Base-by-base conservation (phyloP, 768 basidiomycete species). In the Trametes elegans region DNA sequence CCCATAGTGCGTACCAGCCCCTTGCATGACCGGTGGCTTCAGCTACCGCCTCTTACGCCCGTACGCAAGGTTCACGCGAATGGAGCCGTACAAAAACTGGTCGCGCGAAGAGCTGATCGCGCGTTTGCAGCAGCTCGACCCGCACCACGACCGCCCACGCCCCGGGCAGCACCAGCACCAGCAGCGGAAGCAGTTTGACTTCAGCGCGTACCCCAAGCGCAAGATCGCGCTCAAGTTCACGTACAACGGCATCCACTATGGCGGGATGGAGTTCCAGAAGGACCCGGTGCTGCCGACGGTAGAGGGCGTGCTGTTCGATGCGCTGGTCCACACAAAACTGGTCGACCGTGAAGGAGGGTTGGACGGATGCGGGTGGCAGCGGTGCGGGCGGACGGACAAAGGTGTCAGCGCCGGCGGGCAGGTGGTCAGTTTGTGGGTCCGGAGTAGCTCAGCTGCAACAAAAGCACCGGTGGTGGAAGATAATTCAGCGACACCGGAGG, bases 321-420 rank as follows among this genome's bases (percentile, higher is more conserved):
- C 93, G 0, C 74, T 98, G 53, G 85, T 81, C 35, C 85, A 86
- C 61, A 80, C 90, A 0, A 77, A 84, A 44, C 74, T 99, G 39
- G 81, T 98, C 10, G 90, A 96, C 64, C 77, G 77, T 1, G 80
- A 77, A 3, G 79, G 73, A 5, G 91, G 92, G 4, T 74, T 88
- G 51, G 88, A 94, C 14, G 95, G 90, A 0, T 94, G 93, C 65
- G 90, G 83, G 31, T 98, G 91, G 85, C 85, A 90, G 66, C 79
- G 83, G 61, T 98, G 97, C 70, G 96, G 97, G 11, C 73, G 97
- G 65, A 98, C 97, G 24, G 97, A 99, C 76, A 79, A 87, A 18
- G 95, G 96, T 0, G 97, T 99, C 55, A 96, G 93, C 67, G 91
- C 88, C 34, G 90, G 88, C 7, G 94, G 93, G 3, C 96, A 98